Evolutionary conservation across 2,329 filamentous ascomycete genomes (phyloP).

Genomic region (Pseudocercospora fijiensis): DNA sequence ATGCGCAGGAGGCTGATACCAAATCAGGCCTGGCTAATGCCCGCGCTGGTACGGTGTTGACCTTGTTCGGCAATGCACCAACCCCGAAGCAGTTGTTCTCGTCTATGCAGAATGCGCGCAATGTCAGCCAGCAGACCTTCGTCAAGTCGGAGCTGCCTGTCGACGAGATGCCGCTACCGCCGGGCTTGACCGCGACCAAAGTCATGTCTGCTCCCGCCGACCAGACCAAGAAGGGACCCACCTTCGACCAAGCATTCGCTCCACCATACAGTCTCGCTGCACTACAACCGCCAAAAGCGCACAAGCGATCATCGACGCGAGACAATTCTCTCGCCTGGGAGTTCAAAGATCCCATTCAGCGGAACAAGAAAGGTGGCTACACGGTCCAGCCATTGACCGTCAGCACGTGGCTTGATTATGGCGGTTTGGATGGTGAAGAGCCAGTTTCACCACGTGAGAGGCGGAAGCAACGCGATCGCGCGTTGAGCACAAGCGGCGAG

Average conservation of each 20-base stretch:
- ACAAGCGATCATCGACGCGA: constrained; percentile 66
- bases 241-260: constrained; percentile 72
- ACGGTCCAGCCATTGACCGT: constrained; percentile 64
- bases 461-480: constrained; percentile 69
- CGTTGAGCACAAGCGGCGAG: constrained; percentile 64
- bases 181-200: constrained; percentile 69
- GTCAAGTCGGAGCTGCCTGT: constrained; percentile 45
- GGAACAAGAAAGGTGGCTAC: constrained; percentile 54
- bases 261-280: constrained; percentile 64
- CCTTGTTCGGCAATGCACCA: constrained; percentile 72
- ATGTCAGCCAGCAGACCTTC: constrained; percentile 13
- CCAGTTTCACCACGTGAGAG: constrained; percentile 61
- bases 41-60: constrained; percentile 63
- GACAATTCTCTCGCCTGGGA: constrained; percentile 52
- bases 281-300: constrained; percentile 66
- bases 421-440: constrained; percentile 45
- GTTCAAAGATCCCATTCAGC: constrained; percentile 35
- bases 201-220: constrained; percentile 56
- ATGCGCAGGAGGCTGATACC: constrained; percentile 12
- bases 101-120: constrained; percentile 60
- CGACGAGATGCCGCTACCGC: constrained; percentile 67
- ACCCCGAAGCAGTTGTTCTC: constrained; percentile 80
- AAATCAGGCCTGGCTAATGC: constrained; percentile 2
- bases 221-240: constrained; percentile 54
- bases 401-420: constrained; percentile 65